Conservation (phyloP, 2,329 filamentous ascomycete species). For the Gaeumannomyces tritici region DNA sequence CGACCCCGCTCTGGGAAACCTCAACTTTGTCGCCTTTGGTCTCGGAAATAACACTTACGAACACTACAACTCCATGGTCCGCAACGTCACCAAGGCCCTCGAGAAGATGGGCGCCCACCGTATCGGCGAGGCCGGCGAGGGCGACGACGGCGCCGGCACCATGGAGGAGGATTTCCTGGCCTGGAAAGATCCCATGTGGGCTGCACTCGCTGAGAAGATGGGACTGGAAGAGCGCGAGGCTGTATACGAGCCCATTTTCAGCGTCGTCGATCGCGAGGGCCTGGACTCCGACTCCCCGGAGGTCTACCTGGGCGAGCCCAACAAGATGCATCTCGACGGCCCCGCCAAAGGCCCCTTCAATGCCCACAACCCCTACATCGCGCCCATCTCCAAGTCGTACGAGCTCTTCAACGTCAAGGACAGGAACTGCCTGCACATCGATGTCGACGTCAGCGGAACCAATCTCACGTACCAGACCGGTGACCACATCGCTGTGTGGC, state of each 20-base stretch:
- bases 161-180: slow-evolving; percentile 99
- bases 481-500: slow-evolving; percentile 96
- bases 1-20: slow-evolving; percentile 66
- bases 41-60: slow-evolving; percentile 99
- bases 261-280: slow-evolving; percentile 65
- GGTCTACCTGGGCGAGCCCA: slow-evolving; percentile 93
- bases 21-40: slow-evolving; percentile 92
- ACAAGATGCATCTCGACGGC: slow-evolving; percentile 89
- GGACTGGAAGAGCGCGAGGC: slow-evolving; percentile 89
- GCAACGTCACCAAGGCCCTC: slow-evolving; percentile 75
- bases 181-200: slow-evolving; percentile 99
- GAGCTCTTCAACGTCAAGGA: slow-evolving; percentile 86
- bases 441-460: slow-evolving; percentile 82
- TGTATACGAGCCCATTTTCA: slow-evolving; percentile 88
- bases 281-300: slow-evolving; percentile 65
- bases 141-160: slow-evolving; percentile 93
- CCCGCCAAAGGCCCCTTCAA: slow-evolving; percentile 82
- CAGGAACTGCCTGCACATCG: slow-evolving; percentile 93
- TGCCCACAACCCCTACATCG: slow-evolving; percentile 93
- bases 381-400: slow-evolving; percentile 80
- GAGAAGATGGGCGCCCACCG: slow-evolving; percentile 73
- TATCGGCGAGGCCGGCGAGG: slow-evolving; percentile 84
- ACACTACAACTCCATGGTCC: slow-evolving; percentile 98
- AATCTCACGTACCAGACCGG: slow-evolving; percentile 92
- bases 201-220: slow-evolving; percentile 72